phyloP scores from a whole-genome alignment of 192 early-diverging fungal species.

The Spinellus fusiger region DNA sequence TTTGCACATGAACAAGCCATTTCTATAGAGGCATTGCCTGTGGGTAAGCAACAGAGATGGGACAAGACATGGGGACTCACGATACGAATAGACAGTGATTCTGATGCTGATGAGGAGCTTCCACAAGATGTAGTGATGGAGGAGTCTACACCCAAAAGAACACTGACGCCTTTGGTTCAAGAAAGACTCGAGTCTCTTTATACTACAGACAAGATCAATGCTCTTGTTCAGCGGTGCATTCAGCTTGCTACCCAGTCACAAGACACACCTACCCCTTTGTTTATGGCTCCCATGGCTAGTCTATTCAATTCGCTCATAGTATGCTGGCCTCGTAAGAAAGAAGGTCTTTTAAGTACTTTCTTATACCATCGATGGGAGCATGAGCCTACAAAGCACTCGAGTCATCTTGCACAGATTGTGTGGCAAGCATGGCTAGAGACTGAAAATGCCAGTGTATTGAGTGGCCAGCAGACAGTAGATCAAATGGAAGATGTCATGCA shows the following conservation, averaged over 20 bases:
- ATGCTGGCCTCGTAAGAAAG: conserved; percentile 50
- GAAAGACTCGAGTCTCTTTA: conserved; percentile 2
- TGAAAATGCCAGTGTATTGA: neutral
- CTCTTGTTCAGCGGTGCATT: neutral
- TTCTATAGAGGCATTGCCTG: neutral
- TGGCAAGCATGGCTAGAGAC: conserved; percentile 13
- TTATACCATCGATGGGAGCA: conserved; percentile 33
- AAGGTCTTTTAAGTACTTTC: conserved; percentile 43
- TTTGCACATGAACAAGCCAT: conserved; percentile 2
- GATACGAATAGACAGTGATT: conserved; percentile 29
- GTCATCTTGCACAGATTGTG: conserved; percentile 3
- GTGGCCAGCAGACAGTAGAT: neutral
- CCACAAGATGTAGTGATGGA: conserved; percentile 29
- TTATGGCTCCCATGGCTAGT: conserved; percentile 13
- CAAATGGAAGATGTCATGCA: neutral
- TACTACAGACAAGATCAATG: neutral
- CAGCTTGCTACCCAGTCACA: neutral
- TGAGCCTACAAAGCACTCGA: conserved; percentile 3
- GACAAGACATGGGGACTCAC: no score
- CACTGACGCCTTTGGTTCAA: conserved; percentile 3
- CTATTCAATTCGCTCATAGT: conserved; percentile 52
- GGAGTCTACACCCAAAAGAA: neutral
- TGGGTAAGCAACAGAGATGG: no score
- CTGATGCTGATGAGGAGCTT: conserved; percentile 38
- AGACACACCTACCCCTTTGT: neutral